Base-by-base conservation (phyloP, 139 green algal genomes). In the Haematococcus lacustris region DNA sequence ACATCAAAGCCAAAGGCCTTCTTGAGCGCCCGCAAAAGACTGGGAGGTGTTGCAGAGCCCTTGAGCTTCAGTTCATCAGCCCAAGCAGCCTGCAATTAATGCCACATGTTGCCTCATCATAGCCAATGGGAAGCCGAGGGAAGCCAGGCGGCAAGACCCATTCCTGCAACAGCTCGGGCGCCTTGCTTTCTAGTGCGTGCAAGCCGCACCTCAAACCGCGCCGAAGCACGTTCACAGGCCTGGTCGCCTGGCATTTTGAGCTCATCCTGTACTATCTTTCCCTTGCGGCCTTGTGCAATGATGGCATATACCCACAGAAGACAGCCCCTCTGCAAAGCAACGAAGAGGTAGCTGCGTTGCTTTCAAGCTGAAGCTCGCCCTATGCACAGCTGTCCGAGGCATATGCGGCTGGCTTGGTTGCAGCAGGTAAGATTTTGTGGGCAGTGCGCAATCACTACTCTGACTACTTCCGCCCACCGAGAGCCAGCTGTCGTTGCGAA, bases 211-310 rank as follows among this genome's bases (percentile, higher is more conserved):
- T 71, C 37, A 38, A 89, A 86, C 35, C 71, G n/a, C 21, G 71
- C n/a, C 1, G 68, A 70, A 2, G 71, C 77, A 0, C 66, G 38
- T 38, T 87, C 83, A 17, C 81, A 71, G 1, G 76, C 69, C 70
- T 89, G 83, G 23, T 71, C 38, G 1, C 39, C 34, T 1, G 81
- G 83, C 76, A 89, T 82, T n/a, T 75, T 78, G 51, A 89, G 78
- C 43, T 83, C 80, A 33, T 79, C 66, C 25, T 82, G 66, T 35
- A 63, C 57, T 39, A 88, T 66, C 3, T 68, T 69, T 28, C 78
- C 80, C 30, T 71, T 75, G 3, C 74, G 41, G 28, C 81, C 81
- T 28, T 43, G 57, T 2, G 34, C 21, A 2, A 86, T 68, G 23
- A 83, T 70, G 13, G 35, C 23, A 7, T 86, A 83, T 3, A 82